These are phyloP conservation scores for Ceratocystiopsis sp. DNA, from an alignment of 2,329 filamentous ascomycete genomes.

Conservation along the genomic window DNA sequence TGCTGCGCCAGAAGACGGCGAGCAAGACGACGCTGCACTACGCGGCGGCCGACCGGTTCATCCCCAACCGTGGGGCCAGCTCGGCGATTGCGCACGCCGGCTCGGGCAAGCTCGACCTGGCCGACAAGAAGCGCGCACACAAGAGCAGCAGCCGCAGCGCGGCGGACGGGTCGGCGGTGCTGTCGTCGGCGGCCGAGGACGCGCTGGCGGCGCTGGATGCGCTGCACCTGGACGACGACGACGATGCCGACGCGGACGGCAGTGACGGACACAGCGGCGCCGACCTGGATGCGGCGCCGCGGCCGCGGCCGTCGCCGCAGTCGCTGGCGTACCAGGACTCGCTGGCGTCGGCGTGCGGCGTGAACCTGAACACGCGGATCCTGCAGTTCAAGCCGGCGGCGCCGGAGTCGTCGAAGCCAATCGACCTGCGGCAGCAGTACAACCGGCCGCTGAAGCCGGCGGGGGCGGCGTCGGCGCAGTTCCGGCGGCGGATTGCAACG, in stretches of 20 bases:
- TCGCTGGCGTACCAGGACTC: constrained; percentile 32
- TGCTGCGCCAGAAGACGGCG: constrained; percentile 31
- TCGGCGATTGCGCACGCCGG: constrained; percentile 72
- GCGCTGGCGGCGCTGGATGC: constrained; percentile 63
- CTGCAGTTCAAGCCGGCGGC: constrained; percentile 95
- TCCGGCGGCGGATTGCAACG: constrained; percentile 80
- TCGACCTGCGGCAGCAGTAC: constrained; percentile 94
- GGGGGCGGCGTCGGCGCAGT: constrained; percentile 60
- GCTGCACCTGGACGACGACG: constrained; percentile 54
- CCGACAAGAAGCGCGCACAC: constrained; percentile 57
- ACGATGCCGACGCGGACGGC: constrained; percentile 49
- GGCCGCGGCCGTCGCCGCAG: constrained; percentile 70
- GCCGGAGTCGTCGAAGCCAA: constrained; percentile 96
- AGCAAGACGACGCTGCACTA: constrained; percentile 67
- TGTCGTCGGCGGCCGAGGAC: constrained; percentile 68
- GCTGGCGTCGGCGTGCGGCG: constrained; percentile 32
- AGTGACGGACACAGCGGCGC: constrained; percentile 53
- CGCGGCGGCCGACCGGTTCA: constrained; percentile 77
- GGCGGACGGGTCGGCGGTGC: constrained; percentile 54
- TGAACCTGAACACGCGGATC: constrained; percentile 86
- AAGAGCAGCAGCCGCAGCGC: constrained; percentile 22
- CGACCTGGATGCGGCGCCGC: constrained; percentile 48
- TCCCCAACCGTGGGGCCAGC: constrained; percentile 81
- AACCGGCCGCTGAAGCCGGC: constrained; percentile 82
- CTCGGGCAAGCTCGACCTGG: constrained; percentile 61